Base-by-base conservation (phyloP, 345 rosid genomes). In the Theobroma cacao region DNA sequence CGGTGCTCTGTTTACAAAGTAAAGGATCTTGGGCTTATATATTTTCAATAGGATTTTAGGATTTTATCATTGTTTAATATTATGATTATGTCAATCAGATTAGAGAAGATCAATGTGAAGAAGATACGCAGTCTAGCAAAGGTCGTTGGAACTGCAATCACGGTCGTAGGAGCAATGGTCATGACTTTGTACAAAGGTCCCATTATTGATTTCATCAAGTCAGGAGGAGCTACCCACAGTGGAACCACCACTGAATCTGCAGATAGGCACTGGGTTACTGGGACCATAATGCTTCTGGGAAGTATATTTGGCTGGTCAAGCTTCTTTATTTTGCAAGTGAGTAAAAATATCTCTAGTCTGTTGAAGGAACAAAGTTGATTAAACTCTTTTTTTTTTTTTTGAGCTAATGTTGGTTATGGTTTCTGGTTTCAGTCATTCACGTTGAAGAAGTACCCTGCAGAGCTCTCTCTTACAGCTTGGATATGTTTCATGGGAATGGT, bases 131-230 rank as follows among this genome's bases (percentile, higher is more conserved):
- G 98, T 85, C 24, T 90, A 38, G 97, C 98, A 11, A 95, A 93
- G 80, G 85, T 92, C 4, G 14, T 89, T 7, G 99, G 99, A 69
- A 95, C 99, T 11, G 85, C 61, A 2, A 82, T 95, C 50, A 93
- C 98, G 0, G 89, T 93, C 2, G 73, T 76, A 9, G 99, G 99
- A 79, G 97, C 99, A 0, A 92, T 92, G 99, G 93, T 91, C 24
- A 95, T 95, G 99, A 95, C 99, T 2, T 76, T 95, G 47, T 91
- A 90, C 91, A 93, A 90, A 78, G 99, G 99, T 59, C 99, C 98
- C 38, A 83, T 90, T 64, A 61, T 95, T 24, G 79, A 91, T 50
- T 81, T 95, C 43, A 20, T 88, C 1, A 82, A 72, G 67, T 18
- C 85, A 10, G 85, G 84, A 1, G 91, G 89, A 64, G 80, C 62